phyloP scores from a whole-genome alignment of 345 rosid genomes.

The Bruguiera sexangula region DNA sequence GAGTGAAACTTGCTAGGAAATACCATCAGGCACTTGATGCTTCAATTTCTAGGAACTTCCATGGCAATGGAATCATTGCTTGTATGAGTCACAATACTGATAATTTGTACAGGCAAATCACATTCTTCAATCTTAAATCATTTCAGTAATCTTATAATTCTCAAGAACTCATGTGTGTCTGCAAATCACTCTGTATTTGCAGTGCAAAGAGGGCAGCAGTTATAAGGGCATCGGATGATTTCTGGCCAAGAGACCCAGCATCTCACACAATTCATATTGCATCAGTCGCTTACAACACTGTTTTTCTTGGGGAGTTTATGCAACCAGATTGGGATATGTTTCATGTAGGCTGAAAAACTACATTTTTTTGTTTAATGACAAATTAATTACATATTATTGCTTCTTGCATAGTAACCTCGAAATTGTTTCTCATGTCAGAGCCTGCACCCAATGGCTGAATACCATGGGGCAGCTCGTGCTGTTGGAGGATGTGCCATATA shows the following conservation, averaged over 20 bases:
- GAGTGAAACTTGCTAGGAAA: conserved; percentile 60
- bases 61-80: conserved; percentile 51
- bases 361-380: not conserved
- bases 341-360: conserved; percentile 41
- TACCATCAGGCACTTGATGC: conserved; percentile 69
- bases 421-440: conserved; percentile 36
- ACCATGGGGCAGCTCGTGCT: conserved; percentile 68
- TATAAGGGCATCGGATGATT: conserved; percentile 63
- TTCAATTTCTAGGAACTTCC: conserved; percentile 54
- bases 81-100: conserved; percentile 79
- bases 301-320: conserved; percentile 72
- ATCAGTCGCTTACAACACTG: conserved; percentile 61
- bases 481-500: conserved; percentile 63
- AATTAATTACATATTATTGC: not conserved
- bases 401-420: not conserved
- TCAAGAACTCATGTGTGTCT: not conserved
- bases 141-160: not conserved
- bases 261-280: conserved; percentile 74
- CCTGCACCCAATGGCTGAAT: conserved; percentile 68
- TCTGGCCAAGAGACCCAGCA: conserved; percentile 68
- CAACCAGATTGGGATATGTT: conserved; percentile 82
- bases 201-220: conserved; percentile 57
- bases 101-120: conserved; percentile 53
- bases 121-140: not conserved
- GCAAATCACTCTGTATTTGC: conserved; percentile 11